These are phyloP conservation scores for Alternaria solani DNA, from an alignment of 2,329 filamentous ascomycete genomes.

Conservation along the genomic window DNA sequence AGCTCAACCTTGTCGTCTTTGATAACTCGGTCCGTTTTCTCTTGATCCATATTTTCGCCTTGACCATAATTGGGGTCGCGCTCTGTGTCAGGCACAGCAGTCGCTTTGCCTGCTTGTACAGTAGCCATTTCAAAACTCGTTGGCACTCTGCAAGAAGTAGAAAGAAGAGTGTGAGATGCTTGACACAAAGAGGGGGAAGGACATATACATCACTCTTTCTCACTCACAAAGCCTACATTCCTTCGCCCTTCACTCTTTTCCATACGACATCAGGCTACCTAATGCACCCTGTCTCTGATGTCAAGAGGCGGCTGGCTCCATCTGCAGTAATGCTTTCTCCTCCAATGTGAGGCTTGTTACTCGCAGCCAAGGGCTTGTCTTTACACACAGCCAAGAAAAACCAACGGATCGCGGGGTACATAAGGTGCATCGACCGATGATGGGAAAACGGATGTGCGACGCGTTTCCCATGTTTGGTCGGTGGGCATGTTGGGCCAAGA, in stretches of 20 bases:
- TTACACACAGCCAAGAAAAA: slow-evolving; percentile 18
- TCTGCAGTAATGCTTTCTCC: slow-evolving; percentile 18
- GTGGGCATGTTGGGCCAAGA: slow-evolving; percentile 22
- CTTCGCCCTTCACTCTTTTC: neutral
- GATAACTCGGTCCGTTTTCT: slow-evolving; percentile 33
- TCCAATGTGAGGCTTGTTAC: slow-evolving; percentile 26
- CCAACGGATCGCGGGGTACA: slow-evolving; percentile 15
- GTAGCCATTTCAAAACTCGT: slow-evolving; percentile 14
- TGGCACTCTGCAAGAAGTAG: neutral
- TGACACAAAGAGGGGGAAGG: neutral
- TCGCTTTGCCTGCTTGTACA: slow-evolving; percentile 17
- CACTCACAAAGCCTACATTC: neutral
- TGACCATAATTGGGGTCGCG: slow-evolving; percentile 31
- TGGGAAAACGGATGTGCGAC: slow-evolving; percentile 7
- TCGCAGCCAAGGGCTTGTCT: slow-evolving; percentile 25
- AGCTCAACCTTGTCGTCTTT: slow-evolving; percentile 44
- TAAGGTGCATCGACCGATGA: slow-evolving; percentile 22
- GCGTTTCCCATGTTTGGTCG: slow-evolving; percentile 17
- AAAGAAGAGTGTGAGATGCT: neutral
- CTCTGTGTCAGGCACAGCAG: slow-evolving; percentile 36
- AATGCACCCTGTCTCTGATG: slow-evolving; percentile 18
- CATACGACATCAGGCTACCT: slow-evolving; percentile 4
- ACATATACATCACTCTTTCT: slow-evolving; percentile 1
- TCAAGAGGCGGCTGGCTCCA: slow-evolving; percentile 26
- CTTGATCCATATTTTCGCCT: slow-evolving; percentile 20